A percentile compares a stretch with the other conserved stretches of the same genome.
Conservation (phyloP, 192 early-diverging fungal genomes). For the Podila epicladia region DNA sequence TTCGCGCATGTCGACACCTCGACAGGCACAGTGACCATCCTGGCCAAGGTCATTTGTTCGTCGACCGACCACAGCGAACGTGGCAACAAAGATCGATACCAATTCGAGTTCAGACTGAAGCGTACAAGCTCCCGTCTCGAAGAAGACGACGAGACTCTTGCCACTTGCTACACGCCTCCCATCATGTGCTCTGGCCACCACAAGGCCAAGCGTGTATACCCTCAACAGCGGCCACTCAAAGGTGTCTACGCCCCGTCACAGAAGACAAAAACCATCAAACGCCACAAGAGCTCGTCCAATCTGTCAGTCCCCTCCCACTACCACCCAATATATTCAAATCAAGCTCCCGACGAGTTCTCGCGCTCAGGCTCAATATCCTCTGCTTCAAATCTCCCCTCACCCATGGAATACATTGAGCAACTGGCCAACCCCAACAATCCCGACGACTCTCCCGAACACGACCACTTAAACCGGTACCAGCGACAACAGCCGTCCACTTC, state of each 20-base stretch:
- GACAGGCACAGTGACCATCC: constrained; percentile 31
- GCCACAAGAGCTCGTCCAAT: constrained; percentile 14
- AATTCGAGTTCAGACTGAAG: constrained; percentile 34
- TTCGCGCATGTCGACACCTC: constrained; percentile 37
- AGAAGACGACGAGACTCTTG: constrained; percentile 16
- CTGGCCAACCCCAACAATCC: not conserved
- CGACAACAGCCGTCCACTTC: not conserved
- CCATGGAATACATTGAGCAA: constrained; percentile 31
- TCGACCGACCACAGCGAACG: constrained; percentile 48
- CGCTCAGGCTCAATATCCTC: constrained; percentile 26
- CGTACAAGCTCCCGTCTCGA: constrained; percentile 16
- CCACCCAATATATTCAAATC: not conserved
- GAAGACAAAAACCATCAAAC: constrained; percentile 36
- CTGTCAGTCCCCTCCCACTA: not conserved
- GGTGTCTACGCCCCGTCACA: constrained; percentile 12
- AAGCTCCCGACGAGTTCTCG: constrained; percentile 1
- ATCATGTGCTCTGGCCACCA: constrained; percentile 50
- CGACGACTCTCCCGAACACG: not conserved
- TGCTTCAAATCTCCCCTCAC: constrained; percentile 23
- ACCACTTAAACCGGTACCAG: not conserved
- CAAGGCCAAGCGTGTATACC: constrained; percentile 40
- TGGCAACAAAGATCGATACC: constrained; percentile 44
- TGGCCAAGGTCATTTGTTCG: constrained; percentile 43
- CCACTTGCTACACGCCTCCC: constrained; percentile 24
- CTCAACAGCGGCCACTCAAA: constrained; percentile 22